Conservation (phyloP, 129 eudicot species). For the Rutidosis leptorrhynchoides region DNA sequence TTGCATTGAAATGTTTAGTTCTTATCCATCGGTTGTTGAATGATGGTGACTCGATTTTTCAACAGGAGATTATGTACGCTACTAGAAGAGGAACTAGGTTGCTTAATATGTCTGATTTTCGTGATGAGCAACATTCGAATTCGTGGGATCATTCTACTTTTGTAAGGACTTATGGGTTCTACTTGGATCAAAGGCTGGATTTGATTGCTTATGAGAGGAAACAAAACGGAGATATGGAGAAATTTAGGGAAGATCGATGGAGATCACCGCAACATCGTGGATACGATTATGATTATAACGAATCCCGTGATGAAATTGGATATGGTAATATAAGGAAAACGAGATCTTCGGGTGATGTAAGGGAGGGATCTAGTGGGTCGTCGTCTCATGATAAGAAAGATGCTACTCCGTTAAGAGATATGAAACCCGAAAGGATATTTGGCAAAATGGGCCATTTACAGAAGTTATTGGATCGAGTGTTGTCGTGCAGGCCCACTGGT, state of each 20-base stretch:
- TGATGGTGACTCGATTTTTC: conserved; percentile 63
- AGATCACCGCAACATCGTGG: conserved; percentile 60
- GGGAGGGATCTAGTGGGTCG: conserved; percentile 35
- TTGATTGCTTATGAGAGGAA: conserved; percentile 52
- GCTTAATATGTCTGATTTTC: conserved; percentile 70
- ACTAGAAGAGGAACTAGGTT: conserved; percentile 68
- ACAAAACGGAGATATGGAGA: conserved; percentile 37
- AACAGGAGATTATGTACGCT: conserved; percentile 74
- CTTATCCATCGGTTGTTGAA: conserved; percentile 51
- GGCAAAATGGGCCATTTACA: conserved; percentile 81
- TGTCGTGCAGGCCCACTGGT: conserved; percentile 74
- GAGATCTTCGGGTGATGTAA: conserved; percentile 67
- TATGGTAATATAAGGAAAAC: conserved; percentile 63
- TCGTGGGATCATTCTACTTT: conserved; percentile 87
- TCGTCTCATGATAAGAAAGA: conserved; percentile 31
- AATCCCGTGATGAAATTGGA: conserved; percentile 39
- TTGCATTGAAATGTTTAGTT: conserved; percentile 63
- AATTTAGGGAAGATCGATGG: conserved; percentile 45
- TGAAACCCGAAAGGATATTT: conserved; percentile 66
- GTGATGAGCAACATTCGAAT: conserved; percentile 78
- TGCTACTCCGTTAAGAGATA: conserved; percentile 69
- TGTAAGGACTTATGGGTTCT: conserved; percentile 68
- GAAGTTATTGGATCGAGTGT: conserved; percentile 65
- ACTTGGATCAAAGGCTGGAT: conserved; percentile 69
- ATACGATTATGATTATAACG: conserved; percentile 45